Conservation (phyloP, 208 protist species). For the Leishmania major region DNA sequence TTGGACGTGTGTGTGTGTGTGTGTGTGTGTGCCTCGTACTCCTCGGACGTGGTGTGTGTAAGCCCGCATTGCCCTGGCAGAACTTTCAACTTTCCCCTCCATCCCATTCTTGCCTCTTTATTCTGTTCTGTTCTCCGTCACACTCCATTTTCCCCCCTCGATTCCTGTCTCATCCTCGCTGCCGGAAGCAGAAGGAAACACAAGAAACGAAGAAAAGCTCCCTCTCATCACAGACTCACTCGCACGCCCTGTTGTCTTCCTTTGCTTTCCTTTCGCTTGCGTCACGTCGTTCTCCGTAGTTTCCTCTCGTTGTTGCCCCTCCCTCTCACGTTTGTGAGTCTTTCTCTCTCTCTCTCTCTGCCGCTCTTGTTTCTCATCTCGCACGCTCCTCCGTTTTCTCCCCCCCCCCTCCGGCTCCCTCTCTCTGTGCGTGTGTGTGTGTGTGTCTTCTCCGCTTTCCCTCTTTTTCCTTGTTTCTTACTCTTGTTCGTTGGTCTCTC, state of each 20-base stretch:
- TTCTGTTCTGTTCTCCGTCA: not conserved
- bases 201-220: not conserved
- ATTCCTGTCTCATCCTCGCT: not conserved
- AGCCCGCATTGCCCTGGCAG: not conserved
- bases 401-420: too few relatives aligned
- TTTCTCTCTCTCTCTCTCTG: too few relatives aligned
- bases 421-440: too few relatives aligned
- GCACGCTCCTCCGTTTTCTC: too few relatives aligned
- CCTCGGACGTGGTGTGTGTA: not conserved
- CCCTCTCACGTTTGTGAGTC: not conserved
- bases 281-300: not conserved
- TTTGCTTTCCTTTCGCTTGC: not conserved
- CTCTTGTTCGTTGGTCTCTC: not conserved
- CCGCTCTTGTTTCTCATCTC: too few relatives aligned
- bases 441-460: not conserved
- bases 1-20: not conserved
- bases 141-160: not conserved
- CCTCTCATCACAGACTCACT: not conserved
- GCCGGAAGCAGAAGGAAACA: not conserved
- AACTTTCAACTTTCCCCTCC: not conserved
- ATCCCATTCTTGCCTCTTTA: not conserved
- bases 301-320: not conserved
- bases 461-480: not conserved
- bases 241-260: not conserved
- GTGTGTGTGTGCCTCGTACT: not conserved